phyloP scores from a whole-genome alignment of 2,329 filamentous ascomycete genomes.

The Ceratocystis colombiana region DNA sequence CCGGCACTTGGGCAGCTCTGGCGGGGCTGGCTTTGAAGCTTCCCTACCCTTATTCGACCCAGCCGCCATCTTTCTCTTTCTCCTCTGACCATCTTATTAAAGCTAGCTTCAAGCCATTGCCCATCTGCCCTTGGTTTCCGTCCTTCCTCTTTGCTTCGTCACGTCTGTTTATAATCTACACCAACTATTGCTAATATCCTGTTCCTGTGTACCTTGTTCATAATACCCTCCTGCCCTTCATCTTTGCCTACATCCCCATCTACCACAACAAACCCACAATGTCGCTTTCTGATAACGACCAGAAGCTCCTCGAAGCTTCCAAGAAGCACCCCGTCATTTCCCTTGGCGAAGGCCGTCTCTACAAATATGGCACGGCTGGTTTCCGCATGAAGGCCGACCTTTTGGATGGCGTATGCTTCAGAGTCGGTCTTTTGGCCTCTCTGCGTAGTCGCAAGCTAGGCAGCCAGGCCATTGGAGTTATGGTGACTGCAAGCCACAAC shows the following conservation, averaged over 20 bases:
- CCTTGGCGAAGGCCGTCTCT: constrained; percentile 37
- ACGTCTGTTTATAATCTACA: neutral
- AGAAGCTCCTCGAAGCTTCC: constrained; percentile 49
- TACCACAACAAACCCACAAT: constrained; percentile 10
- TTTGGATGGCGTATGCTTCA: constrained; percentile 84
- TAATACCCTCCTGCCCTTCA: neutral
- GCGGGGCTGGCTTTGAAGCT: neutral
- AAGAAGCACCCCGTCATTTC: constrained; percentile 51
- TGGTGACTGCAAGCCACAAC: constrained; percentile 94
- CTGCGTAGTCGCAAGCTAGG: constrained; percentile 82
- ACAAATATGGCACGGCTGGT: constrained; percentile 57
- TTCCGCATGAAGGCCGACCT: constrained; percentile 65
- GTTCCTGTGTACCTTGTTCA: constrained; percentile 1
- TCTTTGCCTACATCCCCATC: constrained; percentile 23
- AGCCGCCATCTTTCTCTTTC: neutral
- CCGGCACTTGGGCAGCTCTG: neutral
- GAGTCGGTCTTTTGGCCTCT: constrained; percentile 79
- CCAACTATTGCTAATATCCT: neutral
- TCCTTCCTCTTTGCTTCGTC: neutral
- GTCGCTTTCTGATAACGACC: constrained; percentile 29
- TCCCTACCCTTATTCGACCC: neutral
- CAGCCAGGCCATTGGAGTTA: constrained; percentile 86
- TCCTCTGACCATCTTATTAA: constrained; percentile 1
- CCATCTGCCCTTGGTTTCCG: neutral
- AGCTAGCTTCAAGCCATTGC: constrained; percentile 4